Evolutionary conservation across 768 basidiomycete species (phyloP).

Genomic region (Pleurotus sapidus): DNA sequence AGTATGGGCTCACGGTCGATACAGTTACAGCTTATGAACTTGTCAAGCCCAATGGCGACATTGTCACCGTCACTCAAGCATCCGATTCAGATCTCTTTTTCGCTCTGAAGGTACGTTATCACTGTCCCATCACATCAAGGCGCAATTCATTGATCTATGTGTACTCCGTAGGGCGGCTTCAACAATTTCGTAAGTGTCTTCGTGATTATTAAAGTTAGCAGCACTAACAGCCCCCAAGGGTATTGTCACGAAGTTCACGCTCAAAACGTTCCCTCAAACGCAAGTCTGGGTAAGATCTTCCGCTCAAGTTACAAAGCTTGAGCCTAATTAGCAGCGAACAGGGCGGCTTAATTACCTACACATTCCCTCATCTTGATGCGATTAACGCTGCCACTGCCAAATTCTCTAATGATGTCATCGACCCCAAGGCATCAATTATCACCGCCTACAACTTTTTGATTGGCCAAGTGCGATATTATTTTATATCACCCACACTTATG

Average conservation of each 20-base stretch:
- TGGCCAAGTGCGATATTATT: conserved; percentile 11
- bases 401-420: conserved; percentile 38
- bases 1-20: conserved; percentile 58
- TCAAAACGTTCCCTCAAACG: conserved; percentile 51
- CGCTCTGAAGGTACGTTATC: conserved; percentile 30
- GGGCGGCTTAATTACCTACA: conserved; percentile 47
- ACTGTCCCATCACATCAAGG: not conserved
- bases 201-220: not conserved
- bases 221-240: conserved; percentile 29
- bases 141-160: too few species aligned
- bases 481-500: not conserved
- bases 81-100: conserved; percentile 38
- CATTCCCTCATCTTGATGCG: conserved; percentile 16
- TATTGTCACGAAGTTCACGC: conserved; percentile 55
- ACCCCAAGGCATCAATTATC: conserved; percentile 51
- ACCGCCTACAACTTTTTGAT: conserved; percentile 39
- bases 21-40: conserved; percentile 54
- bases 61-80: conserved; percentile 30
- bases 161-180: conserved; percentile 45
- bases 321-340: conserved; percentile 16
- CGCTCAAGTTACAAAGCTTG: not conserved
- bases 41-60: conserved; percentile 50
- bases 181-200: conserved; percentile 49
- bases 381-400: conserved; percentile 34
- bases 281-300: conserved; percentile 52